Evolutionary conservation across 257 asterid species (phyloP), one percentile per base, ranked within the genome.

Genomic region (Echium plantagineum): DNA sequence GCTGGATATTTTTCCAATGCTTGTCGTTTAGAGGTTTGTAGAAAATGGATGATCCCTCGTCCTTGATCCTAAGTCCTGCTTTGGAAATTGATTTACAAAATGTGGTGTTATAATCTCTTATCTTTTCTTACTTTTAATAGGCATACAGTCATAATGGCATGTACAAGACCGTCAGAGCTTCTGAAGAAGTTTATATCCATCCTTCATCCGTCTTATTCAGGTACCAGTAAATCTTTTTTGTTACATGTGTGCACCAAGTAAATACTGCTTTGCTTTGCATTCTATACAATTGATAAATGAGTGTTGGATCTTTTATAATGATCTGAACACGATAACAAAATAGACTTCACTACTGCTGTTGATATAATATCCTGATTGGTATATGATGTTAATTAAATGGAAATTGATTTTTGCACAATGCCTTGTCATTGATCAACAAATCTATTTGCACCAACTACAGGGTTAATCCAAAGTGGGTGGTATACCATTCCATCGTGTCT

Each of bases 171-270:
- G 47, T 88, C 57, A 79, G 98, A 73, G 70, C 94, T 68, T 84
- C 98, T 46, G 95, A 93, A 76, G 97, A 88, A 73, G 98, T 89
- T 32, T 86, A 86, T 62, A 80, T 93, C 66, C 97, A 93, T 73
- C 98, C 97, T 71, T 93, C 97, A 35, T 91, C 97, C 9, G 90
- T 88, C 67, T 66, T 91, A 80, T 91, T 91, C 86, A 86, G 98
- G 98, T 85, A 53, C 15, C 21, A 6, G 22, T 53, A 1, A 19
- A 7, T 21, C 57, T 6, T n/a, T 5, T n/a, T 18, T 53, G 15
- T 53, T 17, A 53, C 9, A 3, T 19, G 15, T 22, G 21, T 53
- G 21, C 15, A 21, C 24, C 28, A 53, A 19, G 19, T 53, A 2
- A n/a, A n/a, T 53, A n/a, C 22, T 7, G 57, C 57, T 17, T 35